phyloP scores from a whole-genome alignment of 768 basidiomycete species.

The Tulasnella sp. region DNA sequence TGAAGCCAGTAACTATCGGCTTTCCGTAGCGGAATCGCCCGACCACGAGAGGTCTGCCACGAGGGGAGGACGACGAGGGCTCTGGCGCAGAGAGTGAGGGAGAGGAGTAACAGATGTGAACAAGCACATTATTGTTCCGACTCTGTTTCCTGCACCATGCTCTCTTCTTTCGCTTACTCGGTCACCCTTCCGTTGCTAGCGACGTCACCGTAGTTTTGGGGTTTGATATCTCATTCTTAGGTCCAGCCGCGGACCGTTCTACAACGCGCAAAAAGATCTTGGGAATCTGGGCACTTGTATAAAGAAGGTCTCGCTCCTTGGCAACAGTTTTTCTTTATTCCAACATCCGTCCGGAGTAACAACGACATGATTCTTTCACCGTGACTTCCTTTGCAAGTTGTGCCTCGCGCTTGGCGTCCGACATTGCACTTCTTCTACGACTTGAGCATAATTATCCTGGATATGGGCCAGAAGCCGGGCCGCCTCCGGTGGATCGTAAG shows the following conservation, averaged over 20 bases:
- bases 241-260: not conserved
- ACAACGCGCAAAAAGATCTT: no score
- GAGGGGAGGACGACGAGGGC: conserved; percentile 7
- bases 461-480: not conserved
- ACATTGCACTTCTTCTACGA: not conserved
- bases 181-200: not conserved
- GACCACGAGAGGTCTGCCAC: conserved; percentile 45
- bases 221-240: no score
- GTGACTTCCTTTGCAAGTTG: no score
- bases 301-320: no score
- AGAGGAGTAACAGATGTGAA: not conserved
- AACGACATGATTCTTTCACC: no score
- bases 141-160: not conserved
- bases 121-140: no score
- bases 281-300: no score
- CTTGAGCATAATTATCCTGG: not conserved
- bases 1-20: not conserved
- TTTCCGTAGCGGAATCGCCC: conserved; percentile 57
- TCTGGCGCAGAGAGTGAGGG: conserved; percentile 9
- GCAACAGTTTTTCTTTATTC: no score
- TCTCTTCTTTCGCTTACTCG: not conserved
- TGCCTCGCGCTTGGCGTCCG: no score
- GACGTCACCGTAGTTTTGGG: no score
- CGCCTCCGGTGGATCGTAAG: not conserved
- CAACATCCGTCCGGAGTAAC: no score